Base-by-base conservation (phyloP, 148 eudicot species). In the Cornus florida region DNA sequence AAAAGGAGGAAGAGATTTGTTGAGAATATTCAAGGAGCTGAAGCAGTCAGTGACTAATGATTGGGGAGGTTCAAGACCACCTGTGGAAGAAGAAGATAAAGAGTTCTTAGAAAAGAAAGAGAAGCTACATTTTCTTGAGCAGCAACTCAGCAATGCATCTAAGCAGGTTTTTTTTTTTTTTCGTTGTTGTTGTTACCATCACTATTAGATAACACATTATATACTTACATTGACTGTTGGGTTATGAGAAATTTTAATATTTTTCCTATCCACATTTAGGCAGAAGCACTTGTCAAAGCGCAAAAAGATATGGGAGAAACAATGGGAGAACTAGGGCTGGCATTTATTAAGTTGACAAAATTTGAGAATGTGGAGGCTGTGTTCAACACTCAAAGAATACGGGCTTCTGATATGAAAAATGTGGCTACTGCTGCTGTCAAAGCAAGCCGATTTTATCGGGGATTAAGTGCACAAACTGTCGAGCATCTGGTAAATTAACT, bases 251-350 rank as follows among this genome's bases (percentile, higher is more conserved):
- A 43, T 9, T 43, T 43, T 9, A 43, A 6, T 43, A 3, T 43
- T 22, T 72, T 66, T 43, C 48, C 48, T 79, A 19, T 46, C 8
- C 67, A n/a, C 20, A 65, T 62, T 75, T 77, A 96, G 98, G 99
- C 98, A n/a, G 99, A 96, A 86, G 81, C 90, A 76, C 90, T 93
- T 81, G 97, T 91, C 69, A 96, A 94, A 82, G 91, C 92, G 68
- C 97, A 96, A 80, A 94, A 92, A 83, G 91, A 89, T 67, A 88
- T 92, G 89, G 98, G 94, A 62, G 97, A 93, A 76, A 90, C 97
- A 28, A 86, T 92, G 95, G 99, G 99, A 64, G 97, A 91, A 60
- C 78, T 96, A 78, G 99, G 99, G 59, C 78, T 96, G 35, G 88
- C 98, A 41, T 91, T 92, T 77, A 87, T 96, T 38, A 96, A 94